Base-by-base conservation (phyloP, 768 basidiomycete genomes). In the Panus rudis region DNA sequence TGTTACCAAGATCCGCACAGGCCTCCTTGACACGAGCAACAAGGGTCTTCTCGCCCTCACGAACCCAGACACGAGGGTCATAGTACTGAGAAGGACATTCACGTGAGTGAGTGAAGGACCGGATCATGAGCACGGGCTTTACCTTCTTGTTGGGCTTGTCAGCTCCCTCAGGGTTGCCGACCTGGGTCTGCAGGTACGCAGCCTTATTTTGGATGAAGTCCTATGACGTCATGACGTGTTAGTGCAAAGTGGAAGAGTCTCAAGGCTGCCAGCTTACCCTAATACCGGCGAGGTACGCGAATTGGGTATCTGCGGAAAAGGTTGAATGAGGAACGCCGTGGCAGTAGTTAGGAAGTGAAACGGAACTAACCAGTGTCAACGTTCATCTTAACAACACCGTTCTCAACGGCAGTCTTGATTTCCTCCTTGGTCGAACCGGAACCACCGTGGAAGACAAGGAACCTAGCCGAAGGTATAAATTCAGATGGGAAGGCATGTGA, bases 71-170 rank as follows among this genome's bases (percentile, higher is more conserved):
- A 72, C 94, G 89, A 39, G 92, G 93, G 65, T 94, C 92, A 68
- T 94, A 94, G 73, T 65, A 84, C 85, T 86, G 50, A 12, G 16
- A 24, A n/a, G 30, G 8, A 16, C 13, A 25, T 41, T 19, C n/a
- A 31, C 41, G 28, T 25, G 48, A 17, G n/a, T 31, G n/a, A 38
- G 21, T 32, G 34, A 19, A 44, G 26, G 3, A 6, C 12, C 12
- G 27, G 16, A 19, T 35, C n/a, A n/a, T n/a, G n/a, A n/a, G n/a
- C n/a, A n/a, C n/a, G n/a, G n/a, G n/a, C n/a, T n/a, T n/a, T 43
- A 81, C 84, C 81, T 98, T 99, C 87, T 99, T 99, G 82, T 99
- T 98, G 45, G 94, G 94, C 75, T 94, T 94, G 69, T 97, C 93
- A 17, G 80, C 63, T 34, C 92, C 93, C 20, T 97, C 93, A 30